Percentiles rank a stretch among this genome's conserved stretches.
These are phyloP conservation scores for Chlorella ohadii DNA, from an alignment of 139 green algal species.

Conservation along the genomic window DNA sequence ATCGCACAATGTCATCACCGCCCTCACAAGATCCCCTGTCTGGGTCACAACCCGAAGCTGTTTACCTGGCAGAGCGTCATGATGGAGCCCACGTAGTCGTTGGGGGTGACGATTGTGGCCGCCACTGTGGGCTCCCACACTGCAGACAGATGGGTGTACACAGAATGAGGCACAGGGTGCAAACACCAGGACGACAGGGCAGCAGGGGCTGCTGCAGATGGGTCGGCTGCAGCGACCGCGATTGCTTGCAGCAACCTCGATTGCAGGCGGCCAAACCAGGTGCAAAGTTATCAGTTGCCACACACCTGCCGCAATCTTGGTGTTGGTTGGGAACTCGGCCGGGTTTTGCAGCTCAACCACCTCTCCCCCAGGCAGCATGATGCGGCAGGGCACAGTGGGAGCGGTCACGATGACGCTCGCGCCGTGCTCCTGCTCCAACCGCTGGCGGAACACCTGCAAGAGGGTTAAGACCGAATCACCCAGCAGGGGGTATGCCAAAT, in stretches of 20 bases:
- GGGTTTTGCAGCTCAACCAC: constrained; percentile 68
- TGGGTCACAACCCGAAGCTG: too few species aligned
- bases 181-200: neutral
- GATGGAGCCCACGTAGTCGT: constrained; percentile 70
- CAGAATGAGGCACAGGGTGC: neutral
- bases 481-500: too few species aligned
- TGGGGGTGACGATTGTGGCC: constrained; percentile 88
- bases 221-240: neutral
- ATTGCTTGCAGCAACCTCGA: neutral
- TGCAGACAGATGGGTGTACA: too few species aligned
- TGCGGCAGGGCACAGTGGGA: constrained; percentile 89
- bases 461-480: too few species aligned
- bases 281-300: too few species aligned
- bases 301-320: constrained; percentile 41
- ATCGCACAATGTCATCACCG: too few species aligned
- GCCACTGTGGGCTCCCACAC: constrained; percentile 89
- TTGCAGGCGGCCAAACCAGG: neutral
- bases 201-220: neutral
- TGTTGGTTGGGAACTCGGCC: constrained; percentile 72
- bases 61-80: constrained; percentile 75
- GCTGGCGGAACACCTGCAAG: constrained; percentile 84
- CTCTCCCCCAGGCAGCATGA: constrained; percentile 22
- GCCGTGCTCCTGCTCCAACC: constrained; percentile 86
- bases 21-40: too few species aligned
- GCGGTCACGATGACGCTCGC: constrained; percentile 80